Conservation (phyloP, 371 early-diverging fungal species). For the Lichtheimia ramosa region DNA sequence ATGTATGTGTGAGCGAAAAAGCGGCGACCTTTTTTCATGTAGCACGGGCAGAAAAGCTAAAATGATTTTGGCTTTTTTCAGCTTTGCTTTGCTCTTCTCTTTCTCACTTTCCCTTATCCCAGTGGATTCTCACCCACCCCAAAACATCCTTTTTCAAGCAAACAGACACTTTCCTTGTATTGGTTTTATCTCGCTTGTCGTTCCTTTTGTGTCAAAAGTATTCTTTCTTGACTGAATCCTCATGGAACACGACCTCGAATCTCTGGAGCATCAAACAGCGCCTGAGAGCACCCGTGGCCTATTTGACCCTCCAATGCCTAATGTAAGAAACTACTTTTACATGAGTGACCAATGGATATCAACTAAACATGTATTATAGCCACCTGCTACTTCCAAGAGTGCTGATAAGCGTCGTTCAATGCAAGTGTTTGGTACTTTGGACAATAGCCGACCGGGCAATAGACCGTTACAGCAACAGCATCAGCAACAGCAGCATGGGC, state of each 20-base stretch:
- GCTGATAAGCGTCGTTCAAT: conserved; percentile 12
- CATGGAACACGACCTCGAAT: conserved; percentile 34
- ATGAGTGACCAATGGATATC: not conserved
- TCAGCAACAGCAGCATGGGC: conserved; percentile 20
- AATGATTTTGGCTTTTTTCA: conserved; percentile 1
- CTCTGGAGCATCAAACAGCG: conserved; percentile 52
- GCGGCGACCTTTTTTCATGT: conserved; percentile 2
- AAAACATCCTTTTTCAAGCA: conserved; percentile 6
- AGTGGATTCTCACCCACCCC: not conserved
- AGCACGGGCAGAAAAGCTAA: conserved; percentile 7
- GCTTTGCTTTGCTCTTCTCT: conserved; percentile 12
- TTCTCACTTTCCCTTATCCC: conserved; percentile 5
- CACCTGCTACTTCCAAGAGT: not conserved
- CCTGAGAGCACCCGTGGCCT: conserved; percentile 55
- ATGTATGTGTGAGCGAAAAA: too few relatives aligned
- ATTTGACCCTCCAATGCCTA: conserved; percentile 43
- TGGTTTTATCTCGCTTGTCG: conserved; percentile 19
- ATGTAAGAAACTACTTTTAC: conserved; percentile 14
- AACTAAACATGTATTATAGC: too few relatives aligned
- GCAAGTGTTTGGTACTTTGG: conserved; percentile 4
- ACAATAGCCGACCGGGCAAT: conserved; percentile 5
- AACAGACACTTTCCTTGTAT: conserved; percentile 15
- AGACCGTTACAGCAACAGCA: conserved; percentile 4
- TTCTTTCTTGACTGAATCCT: conserved; percentile 14
- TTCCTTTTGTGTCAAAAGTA: conserved; percentile 17